These are phyloP conservation scores for Solanum corneliomulleri DNA, from an alignment of 257 asterid species.

Conservation along the genomic window DNA sequence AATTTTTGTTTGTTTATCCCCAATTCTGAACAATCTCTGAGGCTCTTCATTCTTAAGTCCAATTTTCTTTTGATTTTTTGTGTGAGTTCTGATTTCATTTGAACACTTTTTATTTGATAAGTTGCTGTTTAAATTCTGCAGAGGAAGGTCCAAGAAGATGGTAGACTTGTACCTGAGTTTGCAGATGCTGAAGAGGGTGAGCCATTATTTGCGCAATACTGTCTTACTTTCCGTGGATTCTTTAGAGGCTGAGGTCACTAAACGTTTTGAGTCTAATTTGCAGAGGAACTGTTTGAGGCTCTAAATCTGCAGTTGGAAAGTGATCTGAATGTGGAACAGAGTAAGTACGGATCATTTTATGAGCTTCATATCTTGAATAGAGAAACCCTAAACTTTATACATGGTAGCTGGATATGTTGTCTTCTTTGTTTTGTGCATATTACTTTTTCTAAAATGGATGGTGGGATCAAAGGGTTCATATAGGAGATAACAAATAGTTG, in stretches of 20 bases:
- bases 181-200: slow-evolving; percentile 83
- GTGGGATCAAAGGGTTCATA: not conserved
- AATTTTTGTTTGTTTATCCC: not conserved
- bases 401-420: not conserved
- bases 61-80: not conserved
- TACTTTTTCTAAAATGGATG: not conserved
- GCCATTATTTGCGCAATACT: not conserved
- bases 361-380: not conserved
- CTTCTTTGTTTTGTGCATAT: not conserved
- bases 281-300: slow-evolving; percentile 75
- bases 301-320: slow-evolving; percentile 75
- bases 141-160: slow-evolving; percentile 67
- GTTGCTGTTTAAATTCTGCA: slow-evolving; percentile 17
- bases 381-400: not conserved
- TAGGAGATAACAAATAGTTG: not conserved
- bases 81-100: not conserved
- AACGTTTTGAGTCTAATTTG: slow-evolving; percentile 15
- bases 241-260: not conserved
- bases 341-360: slow-evolving; percentile 35
- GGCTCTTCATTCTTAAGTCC: not conserved
- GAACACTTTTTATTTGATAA: not conserved
- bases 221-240: not conserved
- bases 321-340: slow-evolving; percentile 44
- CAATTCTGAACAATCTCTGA: not conserved
- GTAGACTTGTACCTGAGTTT: slow-evolving; percentile 70